These are phyloP conservation scores for Gossypium lobatum DNA, from an alignment of 441 rosid genomes.

Conservation along the genomic window DNA sequence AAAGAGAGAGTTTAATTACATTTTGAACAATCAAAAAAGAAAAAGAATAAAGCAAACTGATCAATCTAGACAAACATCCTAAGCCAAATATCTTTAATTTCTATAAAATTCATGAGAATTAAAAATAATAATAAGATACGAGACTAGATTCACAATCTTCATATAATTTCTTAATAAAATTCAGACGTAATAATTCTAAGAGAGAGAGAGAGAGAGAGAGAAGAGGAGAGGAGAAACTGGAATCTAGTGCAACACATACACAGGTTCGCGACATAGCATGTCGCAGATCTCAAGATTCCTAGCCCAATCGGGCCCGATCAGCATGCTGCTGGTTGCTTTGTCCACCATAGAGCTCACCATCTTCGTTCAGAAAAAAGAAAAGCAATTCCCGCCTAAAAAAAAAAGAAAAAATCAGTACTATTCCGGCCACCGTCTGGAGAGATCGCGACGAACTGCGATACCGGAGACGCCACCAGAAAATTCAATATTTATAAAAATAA, in stretches of 20 bases:
- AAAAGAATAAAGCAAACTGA: neutral
- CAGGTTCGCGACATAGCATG: constrained; percentile 86
- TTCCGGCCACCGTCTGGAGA: constrained; percentile 26
- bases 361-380: constrained; percentile 27
- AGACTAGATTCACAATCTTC: neutral
- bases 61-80: neutral
- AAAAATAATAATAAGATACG: neutral
- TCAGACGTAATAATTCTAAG: neutral
- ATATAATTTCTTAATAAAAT: neutral
- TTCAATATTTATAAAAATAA: constrained; percentile 23
- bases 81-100: neutral
- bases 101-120: neutral
- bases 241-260: constrained; percentile 39
- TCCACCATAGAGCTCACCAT: constrained; percentile 99
- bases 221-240: neutral
- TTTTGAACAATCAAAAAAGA: neutral
- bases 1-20: neutral
- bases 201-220: neutral
- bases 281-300: constrained; percentile 99
- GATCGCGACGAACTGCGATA: constrained; percentile 19
- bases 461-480: constrained; percentile 15
- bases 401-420: constrained; percentile 18
- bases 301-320: constrained; percentile 99
- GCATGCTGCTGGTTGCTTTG: constrained; percentile 94
- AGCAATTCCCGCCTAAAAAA: constrained; percentile 16